These are phyloP conservation scores for Hanseniaspora singularis DNA, from an alignment of 805 yeast species.

Conservation along the genomic window DNA sequence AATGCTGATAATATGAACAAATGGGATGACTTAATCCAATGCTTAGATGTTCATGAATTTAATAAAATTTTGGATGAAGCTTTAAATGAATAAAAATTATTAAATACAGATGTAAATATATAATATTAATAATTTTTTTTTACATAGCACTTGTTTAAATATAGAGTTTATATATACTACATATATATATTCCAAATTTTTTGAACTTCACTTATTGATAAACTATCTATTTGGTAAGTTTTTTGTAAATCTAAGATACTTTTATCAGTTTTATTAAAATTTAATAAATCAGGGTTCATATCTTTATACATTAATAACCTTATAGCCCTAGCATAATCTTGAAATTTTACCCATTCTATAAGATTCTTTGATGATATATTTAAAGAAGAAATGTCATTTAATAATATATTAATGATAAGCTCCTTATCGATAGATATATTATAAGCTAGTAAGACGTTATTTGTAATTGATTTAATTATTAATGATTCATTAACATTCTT, in stretches of 20 bases:
- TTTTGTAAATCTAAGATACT: neutral
- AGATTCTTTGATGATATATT: neutral
- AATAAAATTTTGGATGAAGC: neutral
- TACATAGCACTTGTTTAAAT: no score
- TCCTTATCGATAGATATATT: neutral
- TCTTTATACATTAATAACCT: conserved; percentile 4
- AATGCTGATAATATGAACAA: conserved; percentile 7
- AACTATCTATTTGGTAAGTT: neutral
- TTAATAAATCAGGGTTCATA: neutral
- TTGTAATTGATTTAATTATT: neutral
- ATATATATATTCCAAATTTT: conserved; percentile 4
- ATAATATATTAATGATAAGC: neutral
- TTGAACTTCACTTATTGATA: neutral
- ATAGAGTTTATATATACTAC: no score
- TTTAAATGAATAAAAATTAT: neutral
- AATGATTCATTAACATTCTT: neutral
- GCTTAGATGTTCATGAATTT: conserved; percentile 6
- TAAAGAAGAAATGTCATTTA: neutral
- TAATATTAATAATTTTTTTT: no score
- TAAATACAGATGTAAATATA: no score
- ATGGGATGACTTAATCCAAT: conserved; percentile 9
- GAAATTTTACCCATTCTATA: conserved; percentile 1
- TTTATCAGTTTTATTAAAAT: neutral
- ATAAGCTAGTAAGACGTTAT: neutral
- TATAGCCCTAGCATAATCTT: neutral